phyloP scores from a whole-genome alignment of 176 grass and related monocot genomes.

The Saccharum officinarum region DNA sequence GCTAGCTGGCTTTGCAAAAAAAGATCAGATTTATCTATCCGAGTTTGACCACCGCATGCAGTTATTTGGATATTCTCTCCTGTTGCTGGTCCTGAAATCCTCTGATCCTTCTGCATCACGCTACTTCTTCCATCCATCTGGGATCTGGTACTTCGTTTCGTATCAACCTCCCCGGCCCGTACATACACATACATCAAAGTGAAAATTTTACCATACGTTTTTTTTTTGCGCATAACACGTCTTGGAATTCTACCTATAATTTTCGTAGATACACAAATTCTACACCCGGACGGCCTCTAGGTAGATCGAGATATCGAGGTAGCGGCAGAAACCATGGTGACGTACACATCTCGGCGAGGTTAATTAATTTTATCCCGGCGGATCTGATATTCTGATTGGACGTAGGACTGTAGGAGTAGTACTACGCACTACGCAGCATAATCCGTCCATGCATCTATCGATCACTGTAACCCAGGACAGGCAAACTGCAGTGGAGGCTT shows the following conservation, averaged over 20 bases:
- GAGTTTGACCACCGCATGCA: conserved; percentile 48
- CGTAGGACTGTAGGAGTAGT: not conserved
- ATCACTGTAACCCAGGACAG: conserved; percentile 22
- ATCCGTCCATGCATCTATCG: not conserved
- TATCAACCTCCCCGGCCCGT: not conserved
- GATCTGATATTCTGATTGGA: not conserved
- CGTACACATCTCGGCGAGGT: conserved; percentile 2
- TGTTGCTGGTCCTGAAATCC: not conserved
- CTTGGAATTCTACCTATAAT: not conserved
- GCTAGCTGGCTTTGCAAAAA: conserved; percentile 32
- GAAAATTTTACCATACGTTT: not conserved
- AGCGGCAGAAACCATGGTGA: conserved; percentile 1
- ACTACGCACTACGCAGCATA: not conserved
- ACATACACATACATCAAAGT: not conserved
- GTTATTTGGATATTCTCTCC: not conserved
- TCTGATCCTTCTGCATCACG: not conserved
- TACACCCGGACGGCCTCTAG: too few species aligned
- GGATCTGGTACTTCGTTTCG: not conserved
- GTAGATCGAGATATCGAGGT: not conserved
- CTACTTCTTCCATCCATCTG: not conserved
- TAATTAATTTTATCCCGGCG: not conserved
- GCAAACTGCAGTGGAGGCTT: conserved; percentile 53
- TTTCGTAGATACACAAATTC: not conserved
- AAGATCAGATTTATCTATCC: not conserved
- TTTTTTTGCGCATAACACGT: not conserved